Evolutionary conservation across 768 basidiomycete genomes (phyloP), one percentile per base, ranked within the genome.

Genomic region (Lactarius pseudohatsudake): DNA sequence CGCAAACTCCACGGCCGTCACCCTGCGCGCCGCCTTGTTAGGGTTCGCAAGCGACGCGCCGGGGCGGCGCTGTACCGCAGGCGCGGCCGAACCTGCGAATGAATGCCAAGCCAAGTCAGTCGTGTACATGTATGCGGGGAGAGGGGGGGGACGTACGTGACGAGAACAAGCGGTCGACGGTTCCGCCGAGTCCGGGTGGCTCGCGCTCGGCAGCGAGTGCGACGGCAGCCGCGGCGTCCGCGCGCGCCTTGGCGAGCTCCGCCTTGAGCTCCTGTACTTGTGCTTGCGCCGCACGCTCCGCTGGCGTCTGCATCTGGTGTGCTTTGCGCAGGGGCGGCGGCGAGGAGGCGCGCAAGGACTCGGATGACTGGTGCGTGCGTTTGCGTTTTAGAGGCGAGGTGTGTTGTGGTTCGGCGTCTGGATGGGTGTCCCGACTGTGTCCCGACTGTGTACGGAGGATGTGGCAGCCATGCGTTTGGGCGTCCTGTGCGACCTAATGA

Each of bases 41-140:
- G 66, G 66, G 30, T 67, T 67, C 18, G 61, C 61, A 43, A 67
- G 57, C 2, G 66, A 67, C n/a, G 66, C 66, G 15, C 66, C 66
- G 9, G 61, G 66, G 10, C 66, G 18, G 5, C 66, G 57, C 22
- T 47, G 57, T 30, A 63, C 16, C 26, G 53, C 57, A 1, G 62
- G 62, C 2, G 59, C 62, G 26, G 41, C 62, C 4, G 50, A 28
- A 30, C 66, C 66, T 67, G 32, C 26, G n/a, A 30, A 40, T 16
- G 32, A 32, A 20, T n/a, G 45, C 45, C 45, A 22, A 22, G n/a
- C 11, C 45, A 50, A 22, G n/a, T 47, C 45, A 38, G 36, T 11
- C 36, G 11, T 38, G 36, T 38, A 38, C 36, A 38, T 38, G 36
- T 4, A 38, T 38, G 36, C 11, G 45, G 45, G 9, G 45, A 9